phyloP scores from a whole-genome alignment of 2,329 filamentous ascomycete species.

The Dichotomopilus funicola region DNA sequence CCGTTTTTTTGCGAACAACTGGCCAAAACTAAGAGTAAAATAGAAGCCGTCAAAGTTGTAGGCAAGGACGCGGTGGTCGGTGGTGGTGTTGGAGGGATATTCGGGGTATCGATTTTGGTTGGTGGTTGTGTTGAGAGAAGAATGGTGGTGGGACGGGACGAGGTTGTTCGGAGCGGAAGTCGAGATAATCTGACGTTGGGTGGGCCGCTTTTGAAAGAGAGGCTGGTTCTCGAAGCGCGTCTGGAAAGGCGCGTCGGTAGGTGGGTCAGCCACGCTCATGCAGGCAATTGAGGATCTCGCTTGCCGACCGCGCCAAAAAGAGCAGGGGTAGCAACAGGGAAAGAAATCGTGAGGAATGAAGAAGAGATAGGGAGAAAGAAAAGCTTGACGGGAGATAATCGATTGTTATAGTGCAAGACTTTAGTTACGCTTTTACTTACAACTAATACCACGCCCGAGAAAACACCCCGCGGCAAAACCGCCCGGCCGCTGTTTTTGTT shows the following conservation, averaged over 20 bases:
- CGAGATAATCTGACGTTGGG: slow-evolving; percentile 9
- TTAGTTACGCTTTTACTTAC: neutral
- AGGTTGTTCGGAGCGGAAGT: neutral
- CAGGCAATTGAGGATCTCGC: neutral
- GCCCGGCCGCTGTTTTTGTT: neutral
- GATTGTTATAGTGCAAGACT: neutral
- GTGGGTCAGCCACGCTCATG: slow-evolving; percentile 19
- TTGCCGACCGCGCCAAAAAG: neutral
- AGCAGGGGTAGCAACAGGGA: neutral
- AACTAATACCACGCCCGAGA: neutral
- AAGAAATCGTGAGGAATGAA: neutral
- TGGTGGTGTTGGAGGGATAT: neutral
- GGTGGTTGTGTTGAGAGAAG: neutral
- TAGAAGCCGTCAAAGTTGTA: no score
- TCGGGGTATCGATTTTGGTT: neutral
- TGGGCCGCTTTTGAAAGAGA: slow-evolving; percentile 22
- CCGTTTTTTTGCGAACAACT: slow-evolving; percentile 3
- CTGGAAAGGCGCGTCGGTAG: slow-evolving; percentile 20
- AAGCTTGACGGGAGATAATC: neutral
- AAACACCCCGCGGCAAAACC: neutral
- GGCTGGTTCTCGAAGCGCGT: slow-evolving; percentile 22
- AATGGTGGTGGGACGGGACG: neutral
- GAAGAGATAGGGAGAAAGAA: neutral
- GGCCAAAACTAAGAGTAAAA: neutral
- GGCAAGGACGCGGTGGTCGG: neutral